These are phyloP conservation scores for Claviceps africana DNA, from an alignment of 2,329 filamentous ascomycete genomes.

Conservation along the genomic window DNA sequence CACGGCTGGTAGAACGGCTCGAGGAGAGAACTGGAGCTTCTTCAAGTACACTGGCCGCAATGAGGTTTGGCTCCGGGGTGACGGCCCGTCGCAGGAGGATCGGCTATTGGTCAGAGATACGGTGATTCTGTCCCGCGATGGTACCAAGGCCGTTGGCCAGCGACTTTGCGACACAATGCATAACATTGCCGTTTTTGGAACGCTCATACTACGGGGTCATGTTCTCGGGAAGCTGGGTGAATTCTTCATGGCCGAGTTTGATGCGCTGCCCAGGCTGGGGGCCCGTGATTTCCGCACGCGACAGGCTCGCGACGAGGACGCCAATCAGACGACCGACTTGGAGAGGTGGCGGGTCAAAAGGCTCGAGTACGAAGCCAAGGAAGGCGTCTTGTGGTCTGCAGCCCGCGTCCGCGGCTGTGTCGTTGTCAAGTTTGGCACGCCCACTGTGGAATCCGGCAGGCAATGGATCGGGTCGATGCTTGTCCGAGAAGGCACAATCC, in stretches of 20 bases:
- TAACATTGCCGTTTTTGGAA: constrained; percentile 64
- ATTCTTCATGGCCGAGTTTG: constrained; percentile 72
- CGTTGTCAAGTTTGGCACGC: constrained; percentile 80
- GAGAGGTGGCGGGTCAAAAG: constrained; percentile 42
- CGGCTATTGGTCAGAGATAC: constrained; percentile 75
- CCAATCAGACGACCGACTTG: constrained; percentile 22
- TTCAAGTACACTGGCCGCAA: constrained; percentile 69
- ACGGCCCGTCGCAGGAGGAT: constrained; percentile 20
- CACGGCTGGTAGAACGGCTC: constrained; percentile 68
- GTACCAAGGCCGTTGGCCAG: constrained; percentile 24
- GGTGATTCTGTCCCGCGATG: constrained; percentile 53
- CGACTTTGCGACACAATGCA: constrained; percentile 52
- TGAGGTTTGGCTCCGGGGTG: constrained; percentile 54
- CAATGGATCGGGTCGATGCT: constrained; percentile 70
- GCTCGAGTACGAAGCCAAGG: constrained; percentile 41
- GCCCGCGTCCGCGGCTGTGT: constrained; percentile 70
- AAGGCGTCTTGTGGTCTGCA: constrained; percentile 66
- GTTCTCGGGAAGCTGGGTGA: constrained; percentile 50
- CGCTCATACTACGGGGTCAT: constrained; percentile 66
- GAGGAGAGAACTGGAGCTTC: constrained; percentile 82
- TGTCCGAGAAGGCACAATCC: constrained; percentile 57
- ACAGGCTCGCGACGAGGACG: constrained; percentile 29
- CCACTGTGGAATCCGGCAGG: constrained; percentile 65
- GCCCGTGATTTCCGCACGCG: constrained; percentile 58
- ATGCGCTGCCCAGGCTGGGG: constrained; percentile 65